Percentiles rank a stretch among this genome's conserved stretches.
Evolutionary conservation across 805 yeast genomes (phyloP).

Genomic region (Candida glaebosa): DNA sequence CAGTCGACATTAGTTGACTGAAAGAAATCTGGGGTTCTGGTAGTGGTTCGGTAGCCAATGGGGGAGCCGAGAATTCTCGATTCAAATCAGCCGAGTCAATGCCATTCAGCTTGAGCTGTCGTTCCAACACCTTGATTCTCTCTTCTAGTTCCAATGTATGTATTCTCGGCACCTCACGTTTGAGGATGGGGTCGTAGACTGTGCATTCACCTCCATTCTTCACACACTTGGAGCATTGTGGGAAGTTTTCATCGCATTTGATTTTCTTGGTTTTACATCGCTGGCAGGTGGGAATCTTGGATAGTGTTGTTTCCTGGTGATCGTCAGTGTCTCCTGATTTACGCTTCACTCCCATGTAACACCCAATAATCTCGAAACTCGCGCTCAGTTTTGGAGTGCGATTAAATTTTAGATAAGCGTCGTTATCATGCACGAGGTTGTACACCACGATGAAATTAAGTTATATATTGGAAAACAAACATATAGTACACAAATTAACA

Average conservation of each 20-base stretch:
- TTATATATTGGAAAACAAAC: too few species aligned
- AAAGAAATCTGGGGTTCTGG: slow-evolving; percentile 55
- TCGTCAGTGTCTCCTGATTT: slow-evolving; percentile 1
- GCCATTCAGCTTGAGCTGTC: slow-evolving; percentile 42
- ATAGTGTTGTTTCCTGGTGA: background rate
- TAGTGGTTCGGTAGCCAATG: too few species aligned
- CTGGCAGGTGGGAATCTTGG: slow-evolving; percentile 71
- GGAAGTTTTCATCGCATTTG: slow-evolving; percentile 66
- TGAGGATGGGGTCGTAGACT: slow-evolving; percentile 84
- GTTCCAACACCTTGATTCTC: slow-evolving; percentile 54
- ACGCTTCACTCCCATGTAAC: slow-evolving; percentile 1
- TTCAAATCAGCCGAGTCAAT: slow-evolving; percentile 23
- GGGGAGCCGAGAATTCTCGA: too few species aligned
- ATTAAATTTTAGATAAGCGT: too few species aligned
- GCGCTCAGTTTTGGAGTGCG: background rate
- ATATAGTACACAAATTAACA: too few species aligned
- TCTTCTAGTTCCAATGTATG: slow-evolving; percentile 72
- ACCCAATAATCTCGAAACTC: too few species aligned
- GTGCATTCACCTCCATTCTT: slow-evolving; percentile 73
- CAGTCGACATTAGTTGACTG: slow-evolving; percentile 74
- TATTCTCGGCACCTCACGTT: slow-evolving; percentile 80
- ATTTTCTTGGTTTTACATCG: slow-evolving; percentile 70
- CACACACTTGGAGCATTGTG: slow-evolving; percentile 59
- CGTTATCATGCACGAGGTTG: too few species aligned
- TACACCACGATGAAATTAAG: too few species aligned